A percentile compares a stretch with the other conserved stretches of the same genome.
phyloP scores from a whole-genome alignment of 257 asterid genomes.

The Apocynum venetum region DNA sequence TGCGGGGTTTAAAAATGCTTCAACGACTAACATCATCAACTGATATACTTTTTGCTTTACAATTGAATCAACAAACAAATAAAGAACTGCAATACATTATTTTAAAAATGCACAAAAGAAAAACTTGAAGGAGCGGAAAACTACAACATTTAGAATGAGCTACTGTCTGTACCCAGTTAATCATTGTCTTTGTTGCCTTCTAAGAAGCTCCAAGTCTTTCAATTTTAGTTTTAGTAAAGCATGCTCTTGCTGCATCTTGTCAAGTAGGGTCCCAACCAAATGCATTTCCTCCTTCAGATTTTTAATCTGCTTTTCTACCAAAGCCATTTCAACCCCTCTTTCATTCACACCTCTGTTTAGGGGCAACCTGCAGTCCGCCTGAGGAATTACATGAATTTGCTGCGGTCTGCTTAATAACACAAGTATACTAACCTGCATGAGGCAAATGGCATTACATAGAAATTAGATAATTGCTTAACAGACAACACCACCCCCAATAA shows the following conservation, averaged over 20 bases:
- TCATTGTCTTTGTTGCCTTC: constrained; percentile 35
- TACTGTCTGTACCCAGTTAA: neutral
- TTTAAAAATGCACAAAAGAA: neutral
- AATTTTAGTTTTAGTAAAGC: constrained; percentile 53
- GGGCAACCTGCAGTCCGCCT: constrained; percentile 37
- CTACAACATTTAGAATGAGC: neutral
- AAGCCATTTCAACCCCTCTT: constrained; percentile 38
- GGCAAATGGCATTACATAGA: neutral
- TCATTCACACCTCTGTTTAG: constrained; percentile 28
- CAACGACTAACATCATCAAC: neutral
- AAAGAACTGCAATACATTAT: neutral
- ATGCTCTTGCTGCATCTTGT: constrained; percentile 64
- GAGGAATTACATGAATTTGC: constrained; percentile 66
- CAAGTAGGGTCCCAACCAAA: constrained; percentile 55
- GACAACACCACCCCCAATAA: neutral
- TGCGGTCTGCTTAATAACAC: constrained; percentile 84
- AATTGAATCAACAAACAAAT: neutral
- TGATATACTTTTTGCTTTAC: neutral
- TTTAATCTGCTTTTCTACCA: constrained; percentile 51
- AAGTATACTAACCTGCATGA: constrained; percentile 74
- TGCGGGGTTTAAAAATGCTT: neutral
- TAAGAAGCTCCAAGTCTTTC: constrained; percentile 55
- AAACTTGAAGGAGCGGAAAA: neutral
- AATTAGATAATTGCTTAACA: neutral
- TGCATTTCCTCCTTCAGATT: constrained; percentile 80